A percentile compares a stretch with the other conserved stretches of the same genome.
These are phyloP conservation scores for Yamadazyma songkhlaensis DNA, from an alignment of 1,139 yeast genomes.

Conservation along the genomic window DNA sequence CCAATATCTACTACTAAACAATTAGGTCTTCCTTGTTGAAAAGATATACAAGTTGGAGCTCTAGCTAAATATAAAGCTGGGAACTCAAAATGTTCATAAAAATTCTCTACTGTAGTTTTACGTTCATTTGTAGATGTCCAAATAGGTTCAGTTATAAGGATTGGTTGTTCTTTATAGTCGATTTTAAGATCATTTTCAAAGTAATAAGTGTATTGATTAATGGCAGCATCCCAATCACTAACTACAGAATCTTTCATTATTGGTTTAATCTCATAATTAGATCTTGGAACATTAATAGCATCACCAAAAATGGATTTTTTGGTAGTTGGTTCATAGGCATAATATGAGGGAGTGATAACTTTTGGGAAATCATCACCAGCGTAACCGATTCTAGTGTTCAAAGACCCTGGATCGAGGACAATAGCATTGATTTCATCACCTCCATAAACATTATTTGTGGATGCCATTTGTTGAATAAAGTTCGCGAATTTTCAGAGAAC, in stretches of 20 bases:
- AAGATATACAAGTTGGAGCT: conserved; percentile 84
- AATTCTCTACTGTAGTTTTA: conserved; percentile 67
- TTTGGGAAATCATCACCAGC: conserved; percentile 95
- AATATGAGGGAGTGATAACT: conserved; percentile 66
- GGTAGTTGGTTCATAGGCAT: conserved; percentile 21
- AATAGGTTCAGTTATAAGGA: conserved; percentile 78
- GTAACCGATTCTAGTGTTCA: conserved; percentile 78
- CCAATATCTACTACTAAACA: conserved; percentile 94
- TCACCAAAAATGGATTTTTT: conserved; percentile 48
- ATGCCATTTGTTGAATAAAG: conserved; percentile 7
- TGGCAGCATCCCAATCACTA: conserved; percentile 73
- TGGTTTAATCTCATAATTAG: conserved; percentile 51
- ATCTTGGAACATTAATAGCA: conserved; percentile 52
- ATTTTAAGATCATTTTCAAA: conserved; percentile 47
- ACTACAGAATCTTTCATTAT: conserved; percentile 61
- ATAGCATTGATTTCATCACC: conserved; percentile 87
- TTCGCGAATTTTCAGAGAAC: too few relatives aligned
- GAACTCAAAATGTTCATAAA: conserved; percentile 69
- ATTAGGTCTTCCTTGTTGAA: conserved; percentile 91
- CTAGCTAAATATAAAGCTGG: conserved; percentile 89
- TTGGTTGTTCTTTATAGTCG: conserved; percentile 67
- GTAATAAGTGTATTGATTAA: conserved; percentile 61
- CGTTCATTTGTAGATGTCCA: conserved; percentile 79
- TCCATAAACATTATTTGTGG: conserved; percentile 35
- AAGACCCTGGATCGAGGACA: conserved; percentile 89